These are phyloP conservation scores for Stephania cephalantha DNA, from an alignment of 164 flowering plant species.

Conservation along the genomic window DNA sequence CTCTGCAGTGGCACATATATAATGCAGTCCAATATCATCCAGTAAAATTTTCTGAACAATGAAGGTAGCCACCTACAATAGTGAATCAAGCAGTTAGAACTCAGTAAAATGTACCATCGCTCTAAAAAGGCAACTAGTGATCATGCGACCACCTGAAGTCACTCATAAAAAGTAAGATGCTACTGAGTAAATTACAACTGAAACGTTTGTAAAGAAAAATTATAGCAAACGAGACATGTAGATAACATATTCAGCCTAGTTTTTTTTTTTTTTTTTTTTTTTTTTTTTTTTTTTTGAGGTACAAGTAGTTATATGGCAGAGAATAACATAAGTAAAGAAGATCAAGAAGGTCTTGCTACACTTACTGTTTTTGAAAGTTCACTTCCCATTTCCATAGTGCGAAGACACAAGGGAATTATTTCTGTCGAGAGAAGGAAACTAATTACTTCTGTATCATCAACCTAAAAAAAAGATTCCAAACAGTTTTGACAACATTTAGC, in stretches of 20 bases:
- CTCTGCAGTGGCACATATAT: slow-evolving; percentile 87
- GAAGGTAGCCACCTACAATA: slow-evolving; percentile 81
- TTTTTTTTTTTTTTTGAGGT: too few relatives aligned
- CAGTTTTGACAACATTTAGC: background rate
- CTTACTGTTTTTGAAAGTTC: slow-evolving; percentile 87
- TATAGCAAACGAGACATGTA: background rate
- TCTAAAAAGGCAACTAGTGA: background rate
- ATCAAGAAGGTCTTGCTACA: slow-evolving; percentile 26
- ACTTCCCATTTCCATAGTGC: slow-evolving; percentile 93
- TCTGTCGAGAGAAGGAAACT: slow-evolving; percentile 66
- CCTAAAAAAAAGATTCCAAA: slow-evolving; percentile 40
- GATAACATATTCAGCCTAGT: background rate
- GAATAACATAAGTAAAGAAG: background rate
- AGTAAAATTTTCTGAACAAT: slow-evolving; percentile 81
- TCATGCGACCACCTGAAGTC: background rate
- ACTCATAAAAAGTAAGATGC: background rate
- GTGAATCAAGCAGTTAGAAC: background rate
- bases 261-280: too few relatives aligned
- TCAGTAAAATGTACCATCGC: background rate
- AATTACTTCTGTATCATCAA: slow-evolving; percentile 83
- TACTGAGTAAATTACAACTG: background rate
- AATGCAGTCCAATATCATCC: slow-evolving; percentile 83
- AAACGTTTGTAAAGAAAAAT: background rate
- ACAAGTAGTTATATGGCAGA: background rate
- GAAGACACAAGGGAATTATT: slow-evolving; percentile 38